Conservation (phyloP, 2,329 filamentous ascomycete species). For the Plenodomus biglobosus region DNA sequence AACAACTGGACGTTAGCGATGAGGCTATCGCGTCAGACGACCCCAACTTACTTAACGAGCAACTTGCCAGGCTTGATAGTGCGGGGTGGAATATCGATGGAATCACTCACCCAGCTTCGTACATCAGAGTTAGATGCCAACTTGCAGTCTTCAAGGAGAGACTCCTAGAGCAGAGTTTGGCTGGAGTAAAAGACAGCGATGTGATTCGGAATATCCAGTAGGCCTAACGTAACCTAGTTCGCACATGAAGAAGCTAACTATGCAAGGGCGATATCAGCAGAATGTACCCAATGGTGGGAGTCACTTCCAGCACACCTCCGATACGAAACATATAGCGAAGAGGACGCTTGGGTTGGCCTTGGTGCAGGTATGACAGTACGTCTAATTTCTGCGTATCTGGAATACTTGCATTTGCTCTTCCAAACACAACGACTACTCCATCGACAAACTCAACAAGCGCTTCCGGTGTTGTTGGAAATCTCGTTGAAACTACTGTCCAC, state of each 20-base stretch:
- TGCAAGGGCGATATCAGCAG: conserved; percentile 29
- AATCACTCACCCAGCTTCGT: conserved; percentile 29
- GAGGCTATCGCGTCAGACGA: conserved; percentile 28
- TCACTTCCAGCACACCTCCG: conserved; percentile 33
- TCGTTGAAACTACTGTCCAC: conserved; percentile 39
- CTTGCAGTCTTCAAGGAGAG: conserved; percentile 36
- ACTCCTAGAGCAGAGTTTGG: conserved; percentile 36
- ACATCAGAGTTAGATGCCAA: conserved; percentile 30
- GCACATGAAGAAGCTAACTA: conserved; percentile 2
- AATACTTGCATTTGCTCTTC: conserved; percentile 39
- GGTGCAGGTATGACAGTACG: conserved; percentile 27
- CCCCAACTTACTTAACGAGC: conserved; percentile 23
- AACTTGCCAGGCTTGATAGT: conserved; percentile 30
- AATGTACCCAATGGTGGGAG: conserved; percentile 34
- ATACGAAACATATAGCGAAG: conserved; percentile 40
- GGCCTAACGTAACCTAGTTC: conserved; percentile 3
- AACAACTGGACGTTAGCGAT: conserved; percentile 38
- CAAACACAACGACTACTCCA: conserved; percentile 39
- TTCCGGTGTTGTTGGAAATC: conserved; percentile 35
- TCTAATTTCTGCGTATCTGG: conserved; percentile 37
- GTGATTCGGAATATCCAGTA: conserved; percentile 36
- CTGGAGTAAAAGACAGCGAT: conserved; percentile 34
- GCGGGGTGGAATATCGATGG: conserved; percentile 39
- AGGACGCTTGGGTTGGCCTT: conserved; percentile 32
- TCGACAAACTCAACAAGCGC: conserved; percentile 34